Conservation (phyloP, 768 basidiomycete species). For the Inosperma sp. region DNA sequence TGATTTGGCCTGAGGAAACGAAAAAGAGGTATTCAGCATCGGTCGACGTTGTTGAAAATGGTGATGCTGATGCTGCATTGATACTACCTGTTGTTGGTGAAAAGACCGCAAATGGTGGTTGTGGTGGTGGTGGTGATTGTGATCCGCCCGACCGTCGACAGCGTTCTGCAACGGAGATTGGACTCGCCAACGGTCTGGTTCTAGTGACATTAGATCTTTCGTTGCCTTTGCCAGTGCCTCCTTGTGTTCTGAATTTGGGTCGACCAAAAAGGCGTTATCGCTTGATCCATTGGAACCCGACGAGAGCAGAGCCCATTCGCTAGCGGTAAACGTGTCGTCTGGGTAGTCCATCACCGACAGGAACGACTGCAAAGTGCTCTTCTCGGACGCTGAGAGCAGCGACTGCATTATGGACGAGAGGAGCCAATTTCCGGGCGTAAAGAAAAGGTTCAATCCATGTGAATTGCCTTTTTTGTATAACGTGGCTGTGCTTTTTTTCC, state of each 20-base stretch:
- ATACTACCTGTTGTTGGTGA: conserved; percentile 18
- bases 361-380: conserved; percentile 65
- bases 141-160: conserved; percentile 7
- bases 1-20: conserved; percentile 21
- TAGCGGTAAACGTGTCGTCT: conserved; percentile 31
- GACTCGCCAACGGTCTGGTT: conserved; percentile 37
- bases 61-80: conserved; percentile 21
- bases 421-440: not conserved
- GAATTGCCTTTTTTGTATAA: conserved; percentile 1
- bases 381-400: conserved; percentile 62
- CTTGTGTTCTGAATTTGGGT: conserved; percentile 42
- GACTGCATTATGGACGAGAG: conserved; percentile 40
- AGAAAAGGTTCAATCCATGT: not conserved
- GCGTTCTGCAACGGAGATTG: conserved; percentile 9
- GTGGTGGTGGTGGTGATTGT: too few species aligned
- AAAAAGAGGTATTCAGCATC: conserved; percentile 21
- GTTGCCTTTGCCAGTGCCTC: conserved; percentile 74
- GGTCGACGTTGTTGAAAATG: conserved; percentile 19
- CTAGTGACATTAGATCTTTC: conserved; percentile 77
- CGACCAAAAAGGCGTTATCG: conserved; percentile 42
- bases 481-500: not conserved
- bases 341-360: conserved; percentile 50
- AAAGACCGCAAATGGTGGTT: conserved; percentile 8
- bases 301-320: conserved; percentile 42
- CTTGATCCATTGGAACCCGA: conserved; percentile 22